These are phyloP conservation scores for Filosporella fistucella DNA, from an alignment of 495 filamentous ascomycete genomes.

Conservation along the genomic window DNA sequence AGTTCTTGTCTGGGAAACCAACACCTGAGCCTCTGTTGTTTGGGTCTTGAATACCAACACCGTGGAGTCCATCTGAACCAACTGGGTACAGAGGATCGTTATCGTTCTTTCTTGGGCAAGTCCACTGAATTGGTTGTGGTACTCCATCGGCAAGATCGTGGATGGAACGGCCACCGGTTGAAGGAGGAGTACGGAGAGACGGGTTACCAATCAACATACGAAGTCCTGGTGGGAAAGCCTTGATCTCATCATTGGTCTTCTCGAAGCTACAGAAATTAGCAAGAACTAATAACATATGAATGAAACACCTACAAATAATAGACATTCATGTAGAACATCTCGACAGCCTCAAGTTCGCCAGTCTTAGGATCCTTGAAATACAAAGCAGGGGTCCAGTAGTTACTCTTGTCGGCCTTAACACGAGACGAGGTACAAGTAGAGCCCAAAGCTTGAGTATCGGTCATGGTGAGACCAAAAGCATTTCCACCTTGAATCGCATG, in stretches of 20 bases:
- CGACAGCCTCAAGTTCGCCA: constrained; percentile 61
- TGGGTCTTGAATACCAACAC: constrained; percentile 42
- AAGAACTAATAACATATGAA: constrained; percentile 6
- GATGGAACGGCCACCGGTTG: constrained; percentile 27
- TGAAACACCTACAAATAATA: constrained; percentile 55
- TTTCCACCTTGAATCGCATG: constrained; percentile 68
- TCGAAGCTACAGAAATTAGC: constrained; percentile 35
- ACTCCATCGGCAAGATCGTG: constrained; percentile 18
- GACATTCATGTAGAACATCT: constrained; percentile 54
- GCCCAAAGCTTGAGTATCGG: constrained; percentile 42
- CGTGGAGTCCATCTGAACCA: constrained; percentile 22
- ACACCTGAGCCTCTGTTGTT: constrained; percentile 35
- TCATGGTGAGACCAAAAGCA: constrained; percentile 57
- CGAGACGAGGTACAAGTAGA: constrained; percentile 61
- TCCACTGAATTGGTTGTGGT: constrained; percentile 41
- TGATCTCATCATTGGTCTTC: constrained; percentile 18
- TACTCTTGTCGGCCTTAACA: constrained; percentile 59
- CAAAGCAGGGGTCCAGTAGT: constrained; percentile 69
- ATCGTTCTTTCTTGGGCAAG: constrained; percentile 37
- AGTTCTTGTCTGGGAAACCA: constrained; percentile 51
- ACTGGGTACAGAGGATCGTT: constrained; percentile 18
- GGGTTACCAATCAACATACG: constrained; percentile 72
- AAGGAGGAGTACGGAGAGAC: constrained; percentile 36
- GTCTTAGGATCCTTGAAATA: constrained; percentile 59
- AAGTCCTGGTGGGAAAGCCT: constrained; percentile 59